Evolutionary conservation across 495 filamentous ascomycete species (phyloP).

Genomic region (Penicillium samsonianum): DNA sequence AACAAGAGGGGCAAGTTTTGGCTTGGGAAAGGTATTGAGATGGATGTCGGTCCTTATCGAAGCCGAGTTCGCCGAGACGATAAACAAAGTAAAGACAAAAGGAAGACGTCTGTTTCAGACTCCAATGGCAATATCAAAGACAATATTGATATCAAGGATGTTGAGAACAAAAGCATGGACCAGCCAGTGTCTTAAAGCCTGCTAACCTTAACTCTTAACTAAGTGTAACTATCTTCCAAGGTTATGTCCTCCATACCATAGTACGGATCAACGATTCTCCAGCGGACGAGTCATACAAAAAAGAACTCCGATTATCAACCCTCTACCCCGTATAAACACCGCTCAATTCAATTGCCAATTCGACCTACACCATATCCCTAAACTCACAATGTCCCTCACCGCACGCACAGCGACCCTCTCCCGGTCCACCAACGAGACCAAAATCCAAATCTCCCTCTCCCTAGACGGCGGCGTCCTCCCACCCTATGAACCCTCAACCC

Average conservation of each 20-base stretch:
- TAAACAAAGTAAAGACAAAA: constrained; percentile 1
- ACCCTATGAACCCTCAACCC: constrained; percentile 54
- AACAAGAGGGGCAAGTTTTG: not conserved
- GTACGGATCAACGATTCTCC: constrained; percentile 34
- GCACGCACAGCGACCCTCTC: constrained; percentile 72
- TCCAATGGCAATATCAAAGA: not conserved
- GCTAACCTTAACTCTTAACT: constrained; percentile 10
- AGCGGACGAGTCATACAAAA: constrained; percentile 25
- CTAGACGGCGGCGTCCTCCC: constrained; percentile 83
- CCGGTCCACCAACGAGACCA: constrained; percentile 95
- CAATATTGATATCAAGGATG: not conserved
- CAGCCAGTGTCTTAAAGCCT: constrained; percentile 22
- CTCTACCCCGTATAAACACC: not conserved
- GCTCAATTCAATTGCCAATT: not conserved
- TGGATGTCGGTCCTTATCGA: constrained; percentile 9
- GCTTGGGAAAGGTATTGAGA: not conserved
- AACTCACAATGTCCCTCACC: constrained; percentile 35
- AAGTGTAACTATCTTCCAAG: not conserved
- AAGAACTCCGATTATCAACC: constrained; percentile 24
- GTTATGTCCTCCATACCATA: not conserved
- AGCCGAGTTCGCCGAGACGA: constrained; percentile 11
- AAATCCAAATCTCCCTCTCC: constrained; percentile 87
- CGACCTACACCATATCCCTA: constrained; percentile 13
- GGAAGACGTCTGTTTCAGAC: not conserved
- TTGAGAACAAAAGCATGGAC: constrained; percentile 15